Evolutionary conservation across 2,329 filamentous ascomycete genomes (phyloP).

Genomic region (Xenosphaeropsis pyriputrescens): DNA sequence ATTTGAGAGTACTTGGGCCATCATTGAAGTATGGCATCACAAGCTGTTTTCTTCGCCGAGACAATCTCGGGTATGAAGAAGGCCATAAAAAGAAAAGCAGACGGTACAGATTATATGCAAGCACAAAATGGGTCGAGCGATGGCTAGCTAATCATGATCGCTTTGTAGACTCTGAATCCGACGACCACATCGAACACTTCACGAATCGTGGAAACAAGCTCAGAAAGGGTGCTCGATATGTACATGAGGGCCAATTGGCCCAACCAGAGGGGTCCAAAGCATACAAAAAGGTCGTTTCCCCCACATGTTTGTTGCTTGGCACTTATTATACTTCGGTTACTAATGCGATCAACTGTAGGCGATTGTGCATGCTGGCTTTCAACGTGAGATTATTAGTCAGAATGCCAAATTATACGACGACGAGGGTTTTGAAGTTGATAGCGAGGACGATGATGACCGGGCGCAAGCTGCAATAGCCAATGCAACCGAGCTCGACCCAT

Average conservation of each 20-base stretch:
- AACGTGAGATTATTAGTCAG: slow-evolving; percentile 56
- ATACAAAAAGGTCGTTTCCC: slow-evolving; percentile 50
- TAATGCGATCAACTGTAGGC: slow-evolving; percentile 28
- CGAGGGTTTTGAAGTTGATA: slow-evolving; percentile 64
- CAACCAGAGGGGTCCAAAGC: slow-evolving; percentile 48
- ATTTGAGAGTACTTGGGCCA: too few relatives aligned
- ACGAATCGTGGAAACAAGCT: slow-evolving; percentile 70
- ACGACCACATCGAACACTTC: slow-evolving; percentile 52
- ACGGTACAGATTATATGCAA: slow-evolving; percentile 30
- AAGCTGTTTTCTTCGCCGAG: slow-evolving; percentile 49
- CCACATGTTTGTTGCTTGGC: slow-evolving; percentile 1
- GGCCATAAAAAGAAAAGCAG: slow-evolving; percentile 47
- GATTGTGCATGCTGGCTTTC: slow-evolving; percentile 60
- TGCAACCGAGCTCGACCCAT: slow-evolving; percentile 60
- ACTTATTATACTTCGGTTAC: slow-evolving; percentile 4
- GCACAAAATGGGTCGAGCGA: slow-evolving; percentile 10
- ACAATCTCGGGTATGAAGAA: slow-evolving; percentile 56
- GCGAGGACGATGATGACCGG: slow-evolving; percentile 53
- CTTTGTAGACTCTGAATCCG: slow-evolving; percentile 58
- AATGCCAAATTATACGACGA: slow-evolving; percentile 63
- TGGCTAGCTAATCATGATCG: slow-evolving; percentile 6
- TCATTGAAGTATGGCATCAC: slow-evolving; percentile 17
- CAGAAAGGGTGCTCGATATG: slow-evolving; percentile 59
- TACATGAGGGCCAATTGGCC: slow-evolving; percentile 55
- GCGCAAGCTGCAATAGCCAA: slow-evolving; percentile 43